phyloP scores from a whole-genome alignment of 1,284 basidiomycete species.

The Trichosporon inkin region DNA sequence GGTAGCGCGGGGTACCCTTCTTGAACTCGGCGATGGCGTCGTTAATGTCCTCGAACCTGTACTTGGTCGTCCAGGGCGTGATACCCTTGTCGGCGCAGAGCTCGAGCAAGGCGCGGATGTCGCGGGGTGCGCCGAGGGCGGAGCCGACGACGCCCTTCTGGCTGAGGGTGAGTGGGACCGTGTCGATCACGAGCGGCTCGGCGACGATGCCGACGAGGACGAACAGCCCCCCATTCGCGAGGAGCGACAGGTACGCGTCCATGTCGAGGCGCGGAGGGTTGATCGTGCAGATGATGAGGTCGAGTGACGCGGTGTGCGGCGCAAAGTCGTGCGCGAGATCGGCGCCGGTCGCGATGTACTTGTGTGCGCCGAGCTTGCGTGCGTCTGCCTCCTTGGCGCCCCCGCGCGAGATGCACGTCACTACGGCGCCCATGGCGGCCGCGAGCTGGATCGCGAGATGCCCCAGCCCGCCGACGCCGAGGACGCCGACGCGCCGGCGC shows the following conservation, averaged over 20 bases:
- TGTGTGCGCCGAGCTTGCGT: slow-evolving; percentile 51
- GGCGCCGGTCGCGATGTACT: slow-evolving; percentile 43
- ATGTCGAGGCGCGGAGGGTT: slow-evolving; percentile 32
- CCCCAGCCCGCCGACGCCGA: slow-evolving; percentile 53
- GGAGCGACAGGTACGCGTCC: slow-evolving; percentile 41
- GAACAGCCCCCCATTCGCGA: slow-evolving; percentile 45
- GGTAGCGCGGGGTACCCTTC: slow-evolving; percentile 49
- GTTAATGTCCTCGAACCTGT: slow-evolving; percentile 49
- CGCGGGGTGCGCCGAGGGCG: slow-evolving; percentile 49
- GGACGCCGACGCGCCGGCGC: slow-evolving; percentile 54
- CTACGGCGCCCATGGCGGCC: slow-evolving; percentile 58
- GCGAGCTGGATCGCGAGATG: slow-evolving; percentile 48
- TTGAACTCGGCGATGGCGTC: slow-evolving; percentile 49
- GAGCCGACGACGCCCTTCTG: slow-evolving; percentile 37
- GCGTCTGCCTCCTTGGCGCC: slow-evolving; percentile 53
- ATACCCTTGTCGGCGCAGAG: slow-evolving; percentile 35
- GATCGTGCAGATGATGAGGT: slow-evolving; percentile 51
- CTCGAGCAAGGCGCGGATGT: slow-evolving; percentile 47
- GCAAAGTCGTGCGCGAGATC: slow-evolving; percentile 29
- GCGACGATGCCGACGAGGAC: slow-evolving; percentile 46
- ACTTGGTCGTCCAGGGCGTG: slow-evolving; percentile 32
- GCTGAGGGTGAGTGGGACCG: slow-evolving; percentile 32
- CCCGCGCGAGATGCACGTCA: slow-evolving; percentile 57
- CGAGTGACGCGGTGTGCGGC: slow-evolving; percentile 41
- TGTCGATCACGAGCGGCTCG: slow-evolving; percentile 29